Conservation (phyloP, 2,329 filamentous ascomycete species). For the Chrysoporthe cubensis region DNA sequence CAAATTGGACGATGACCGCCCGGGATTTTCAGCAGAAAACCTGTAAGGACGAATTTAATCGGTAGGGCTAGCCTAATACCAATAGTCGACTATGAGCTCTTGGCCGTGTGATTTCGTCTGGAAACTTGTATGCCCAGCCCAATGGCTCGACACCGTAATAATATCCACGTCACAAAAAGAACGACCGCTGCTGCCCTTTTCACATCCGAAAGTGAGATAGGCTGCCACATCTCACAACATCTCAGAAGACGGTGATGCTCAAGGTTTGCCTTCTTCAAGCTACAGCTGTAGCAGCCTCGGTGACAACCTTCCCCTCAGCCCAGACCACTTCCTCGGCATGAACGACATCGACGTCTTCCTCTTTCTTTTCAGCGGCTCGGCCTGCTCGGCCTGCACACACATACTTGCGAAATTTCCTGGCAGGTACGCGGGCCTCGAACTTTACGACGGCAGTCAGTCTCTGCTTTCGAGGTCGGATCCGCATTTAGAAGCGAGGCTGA, state of each 20-base stretch:
- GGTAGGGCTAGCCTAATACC: too few relatives aligned
- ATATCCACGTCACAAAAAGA: not conserved
- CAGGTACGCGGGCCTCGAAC: constrained; percentile 44
- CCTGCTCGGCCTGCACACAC: constrained; percentile 32
- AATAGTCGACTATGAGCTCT: too few relatives aligned
- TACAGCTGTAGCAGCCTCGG: constrained; percentile 14
- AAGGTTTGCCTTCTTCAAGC: not conserved
- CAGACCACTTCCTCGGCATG: constrained; percentile 27
- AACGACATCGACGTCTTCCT: constrained; percentile 18
- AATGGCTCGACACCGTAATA: not conserved
- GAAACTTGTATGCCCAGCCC: too few relatives aligned
- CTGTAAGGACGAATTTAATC: too few relatives aligned
- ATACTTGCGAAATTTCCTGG: constrained; percentile 48
- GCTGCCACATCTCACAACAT: not conserved
- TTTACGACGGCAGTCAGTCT: constrained; percentile 20
- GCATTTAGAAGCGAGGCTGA: not conserved
- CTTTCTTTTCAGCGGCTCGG: constrained; percentile 21
- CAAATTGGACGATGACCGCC: too few relatives aligned
- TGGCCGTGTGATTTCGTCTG: too few relatives aligned
- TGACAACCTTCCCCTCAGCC: constrained; percentile 18
- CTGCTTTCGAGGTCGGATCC: constrained; percentile 6
- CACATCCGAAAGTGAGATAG: too few relatives aligned
- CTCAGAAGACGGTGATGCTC: not conserved
- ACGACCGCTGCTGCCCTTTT: not conserved
- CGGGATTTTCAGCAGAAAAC: too few relatives aligned